Base-by-base conservation (phyloP, 2,329 filamentous ascomycete genomes). In the Pseudopyrenochaeta lycopersici region DNA sequence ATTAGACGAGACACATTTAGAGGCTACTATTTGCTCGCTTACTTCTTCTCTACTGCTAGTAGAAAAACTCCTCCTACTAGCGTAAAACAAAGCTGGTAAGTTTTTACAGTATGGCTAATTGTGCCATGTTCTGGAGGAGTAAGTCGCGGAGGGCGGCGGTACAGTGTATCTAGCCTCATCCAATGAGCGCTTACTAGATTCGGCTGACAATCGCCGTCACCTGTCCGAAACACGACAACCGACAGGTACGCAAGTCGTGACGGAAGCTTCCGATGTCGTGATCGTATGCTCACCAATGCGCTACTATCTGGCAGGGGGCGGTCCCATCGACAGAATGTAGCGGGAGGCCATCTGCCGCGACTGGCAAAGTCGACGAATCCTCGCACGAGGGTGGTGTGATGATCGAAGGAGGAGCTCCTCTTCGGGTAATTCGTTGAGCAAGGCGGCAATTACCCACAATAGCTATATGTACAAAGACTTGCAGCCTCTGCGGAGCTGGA, bases 321-420 rank as follows among this genome's bases (percentile, higher is more conserved):
- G 27, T 14, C 23, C 23, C 27, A 15, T 14, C 21, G 33, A 41
- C 35, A 49, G 23, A 31, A 15, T 7, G 18, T 2, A 7, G 42
- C 42, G 52, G 39, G 38, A 50, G 43, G 43, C 32, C 15, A 6
- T 51, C 18, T 49, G 17, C 50, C 57, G 57, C 21, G 27, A 30
- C 23, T n/a, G 21, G 29, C 11, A n/a, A 50, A 41, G 23, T 45
- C 47, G 45, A 36, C 17, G 36, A 33, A 45, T 32, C 46, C 49
- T 65, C 60, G 52, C 48, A 50, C 62, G 56, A 66, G 50, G 20
- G 62, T 68, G 65, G 65, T 64, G 60, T 68, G 65, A 68, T 60
- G 14, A 15, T 15, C 18, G 32, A n/a, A 30, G 18, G 32, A n/a
- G n/a, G 39, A 36, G 39, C 29, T 23, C 7, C 47, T 42, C 32